These are phyloP conservation scores for Sungouiella blattae DNA, from an alignment of 805 yeast genomes.

Conservation along the genomic window DNA sequence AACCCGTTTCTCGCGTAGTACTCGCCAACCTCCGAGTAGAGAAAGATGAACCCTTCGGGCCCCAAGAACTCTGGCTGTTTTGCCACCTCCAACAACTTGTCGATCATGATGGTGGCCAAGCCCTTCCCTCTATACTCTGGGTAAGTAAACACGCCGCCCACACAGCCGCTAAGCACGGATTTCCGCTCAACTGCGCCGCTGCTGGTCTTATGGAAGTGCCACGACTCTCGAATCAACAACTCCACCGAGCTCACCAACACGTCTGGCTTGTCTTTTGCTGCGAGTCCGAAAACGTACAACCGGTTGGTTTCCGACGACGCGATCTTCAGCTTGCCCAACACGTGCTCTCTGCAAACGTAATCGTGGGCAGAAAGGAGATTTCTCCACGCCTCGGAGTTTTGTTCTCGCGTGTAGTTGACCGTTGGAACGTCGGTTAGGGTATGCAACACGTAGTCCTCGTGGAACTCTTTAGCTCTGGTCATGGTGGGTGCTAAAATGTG, in stretches of 20 bases:
- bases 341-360: slow-evolving; percentile 32
- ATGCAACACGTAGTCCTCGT: slow-evolving; percentile 13
- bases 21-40: slow-evolving; percentile 44
- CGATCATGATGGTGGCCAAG: slow-evolving; percentile 37
- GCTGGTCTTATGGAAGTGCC: slow-evolving; percentile 18
- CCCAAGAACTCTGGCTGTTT: slow-evolving; percentile 21
- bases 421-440: slow-evolving; percentile 20
- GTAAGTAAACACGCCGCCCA: slow-evolving; percentile 42
- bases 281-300: slow-evolving; percentile 25
- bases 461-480: slow-evolving; percentile 1
- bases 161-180: slow-evolving; percentile 29
- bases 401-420: slow-evolving; percentile 30
- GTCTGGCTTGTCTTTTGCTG: slow-evolving; percentile 16
- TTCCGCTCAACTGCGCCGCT: slow-evolving; percentile 14
- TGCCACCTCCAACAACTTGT: slow-evolving; percentile 27
- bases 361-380: slow-evolving; percentile 31
- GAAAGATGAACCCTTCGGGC: slow-evolving; percentile 30
- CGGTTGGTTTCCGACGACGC: slow-evolving; percentile 15
- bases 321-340: slow-evolving; percentile 24
- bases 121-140: slow-evolving; percentile 36
- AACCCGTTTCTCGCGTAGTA: slow-evolving; percentile 38
- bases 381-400: slow-evolving; percentile 36
- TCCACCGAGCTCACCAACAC: slow-evolving; percentile 33
- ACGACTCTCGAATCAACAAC: slow-evolving; percentile 28
- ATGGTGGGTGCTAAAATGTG: not conserved